These are phyloP conservation scores for Tylopilus sp. DNA, from an alignment of 1,284 basidiomycete genomes.

Conservation along the genomic window DNA sequence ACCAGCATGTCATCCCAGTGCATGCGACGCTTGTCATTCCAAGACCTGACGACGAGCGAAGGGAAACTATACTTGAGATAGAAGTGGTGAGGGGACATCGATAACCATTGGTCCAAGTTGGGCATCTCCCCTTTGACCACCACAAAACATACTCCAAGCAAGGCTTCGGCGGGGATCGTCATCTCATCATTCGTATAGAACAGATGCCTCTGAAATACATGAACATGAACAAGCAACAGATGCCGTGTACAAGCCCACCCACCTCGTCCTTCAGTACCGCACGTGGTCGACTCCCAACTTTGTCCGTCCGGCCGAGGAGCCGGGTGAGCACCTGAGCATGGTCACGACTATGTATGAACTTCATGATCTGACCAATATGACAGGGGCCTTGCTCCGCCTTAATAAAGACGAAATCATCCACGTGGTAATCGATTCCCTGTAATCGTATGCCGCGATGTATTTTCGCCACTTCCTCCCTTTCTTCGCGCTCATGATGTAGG, in stretches of 20 bases:
- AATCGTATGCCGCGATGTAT: slow-evolving; percentile 54
- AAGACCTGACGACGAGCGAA: slow-evolving; percentile 50
- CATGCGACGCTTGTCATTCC: slow-evolving; percentile 49
- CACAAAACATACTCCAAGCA: slow-evolving; percentile 64
- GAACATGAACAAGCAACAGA: slow-evolving; percentile 1
- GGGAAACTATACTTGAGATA: slow-evolving; percentile 63
- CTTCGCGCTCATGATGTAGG: slow-evolving; percentile 41
- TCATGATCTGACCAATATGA: slow-evolving; percentile 50
- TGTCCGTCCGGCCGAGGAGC: slow-evolving; percentile 50
- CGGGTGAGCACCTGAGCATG: slow-evolving; percentile 33
- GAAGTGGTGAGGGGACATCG: slow-evolving; percentile 65
- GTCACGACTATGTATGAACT: slow-evolving; percentile 19
- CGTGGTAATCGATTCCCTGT: slow-evolving; percentile 59
- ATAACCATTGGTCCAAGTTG: slow-evolving; percentile 60
- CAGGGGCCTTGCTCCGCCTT: slow-evolving; percentile 49
- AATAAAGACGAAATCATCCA: slow-evolving; percentile 66
- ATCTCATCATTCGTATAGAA: slow-evolving; percentile 56
- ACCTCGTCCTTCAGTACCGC: slow-evolving; percentile 54
- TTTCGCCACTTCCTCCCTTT: slow-evolving; percentile 36
- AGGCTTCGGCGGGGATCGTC: slow-evolving; percentile 45
- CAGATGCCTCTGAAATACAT: slow-evolving; percentile 37
- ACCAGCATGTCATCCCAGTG: slow-evolving; percentile 49
- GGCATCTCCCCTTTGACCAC: slow-evolving; percentile 47
- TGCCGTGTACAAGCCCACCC: not conserved
- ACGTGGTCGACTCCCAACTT: slow-evolving; percentile 37